A percentile compares a stretch with the other conserved stretches of the same genome.
Conservation (phyloP, 2,329 filamentous ascomycete species). For the Myriosclerotinia curreyana region DNA sequence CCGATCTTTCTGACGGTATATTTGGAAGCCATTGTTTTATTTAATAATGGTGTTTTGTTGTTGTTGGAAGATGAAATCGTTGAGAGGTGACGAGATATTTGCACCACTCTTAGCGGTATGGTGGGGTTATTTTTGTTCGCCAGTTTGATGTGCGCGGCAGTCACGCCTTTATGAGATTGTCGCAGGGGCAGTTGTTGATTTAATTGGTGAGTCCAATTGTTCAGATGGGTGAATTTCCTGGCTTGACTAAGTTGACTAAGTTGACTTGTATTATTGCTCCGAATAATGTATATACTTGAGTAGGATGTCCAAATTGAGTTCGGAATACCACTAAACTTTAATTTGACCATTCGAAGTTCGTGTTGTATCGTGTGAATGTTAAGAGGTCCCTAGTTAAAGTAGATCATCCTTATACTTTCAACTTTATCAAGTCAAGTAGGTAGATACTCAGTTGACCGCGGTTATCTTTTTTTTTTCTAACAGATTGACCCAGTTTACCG, state of each 20-base stretch:
- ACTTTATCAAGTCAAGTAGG: no score
- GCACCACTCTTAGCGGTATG: slow-evolving; percentile 18
- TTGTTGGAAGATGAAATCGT: slow-evolving; percentile 19
- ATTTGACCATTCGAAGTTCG: slow-evolving; percentile 1
- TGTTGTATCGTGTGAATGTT: no score
- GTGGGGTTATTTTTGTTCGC: slow-evolving; percentile 19
- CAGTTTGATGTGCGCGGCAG: slow-evolving; percentile 18
- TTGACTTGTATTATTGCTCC: not conserved
- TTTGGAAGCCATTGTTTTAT: slow-evolving; percentile 41
- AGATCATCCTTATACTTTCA: not conserved
- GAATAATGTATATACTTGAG: not conserved
- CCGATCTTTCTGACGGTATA: slow-evolving; percentile 86
- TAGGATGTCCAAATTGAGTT: slow-evolving; percentile 1
- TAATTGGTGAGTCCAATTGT: slow-evolving; percentile 12
- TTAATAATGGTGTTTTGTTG: slow-evolving; percentile 20
- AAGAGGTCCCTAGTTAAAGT: no score
- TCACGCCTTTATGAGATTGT: slow-evolving; percentile 16
- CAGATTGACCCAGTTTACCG: not conserved
- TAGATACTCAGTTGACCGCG: no score
- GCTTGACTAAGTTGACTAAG: not conserved
- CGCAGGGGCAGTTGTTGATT: not conserved
- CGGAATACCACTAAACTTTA: not conserved
- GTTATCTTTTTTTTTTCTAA: not conserved
- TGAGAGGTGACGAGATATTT: slow-evolving; percentile 24
- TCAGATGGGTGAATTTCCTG: not conserved